Evolutionary conservation across 2,329 filamentous ascomycete genomes (phyloP), one percentile per base, ranked within the genome.

Genomic region (Coleophoma crateriformis): DNA sequence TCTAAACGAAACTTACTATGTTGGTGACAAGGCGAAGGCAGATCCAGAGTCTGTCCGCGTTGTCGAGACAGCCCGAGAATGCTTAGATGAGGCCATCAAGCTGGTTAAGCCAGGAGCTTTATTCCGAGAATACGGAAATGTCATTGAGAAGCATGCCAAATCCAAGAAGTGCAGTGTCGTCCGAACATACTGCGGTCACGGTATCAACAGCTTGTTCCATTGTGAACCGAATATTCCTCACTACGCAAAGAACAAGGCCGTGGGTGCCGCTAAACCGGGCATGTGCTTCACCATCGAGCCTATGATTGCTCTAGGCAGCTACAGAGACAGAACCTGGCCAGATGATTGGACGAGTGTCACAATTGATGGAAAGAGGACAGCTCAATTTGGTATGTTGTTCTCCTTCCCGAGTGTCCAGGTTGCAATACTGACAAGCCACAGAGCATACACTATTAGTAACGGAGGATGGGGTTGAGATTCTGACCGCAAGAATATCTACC

Each of bases 251-350:
- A 99, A 97, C 73, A 99, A 97, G 80, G 90, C 92, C 0, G 87
- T 96, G 1, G 94, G 94, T 45, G 84, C 88, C 60, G 94, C 91
- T 52, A 96, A 96, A 73, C 85, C 89, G 0, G 94, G 94, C 48
- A 96, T 97, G 90, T 96, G 90, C 56, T 99, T 99, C 64, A 99
- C 94, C 0, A 99, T 99, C 54, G 94, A 99, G 72, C 94, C 94
- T 14, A 99, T 99, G 94, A 91, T 99, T 66, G 90, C 90, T 38
- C 69, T 96, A 49, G 94, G 94, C 51, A 91, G 88, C 53, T 88
- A 96, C 69, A 83, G 83, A 55, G 94, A 99, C 65, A 87, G 94
- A 67, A 97, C 90, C 0, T 99, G 94, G 94, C 94, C 94, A 0
- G 94, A 99, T 67, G 90, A 97, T 73, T 99, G 94, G 94, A 99